These are phyloP conservation scores for Xylariaceae sp. DNA, from an alignment of 2,329 filamentous ascomycete genomes.

Conservation along the genomic window DNA sequence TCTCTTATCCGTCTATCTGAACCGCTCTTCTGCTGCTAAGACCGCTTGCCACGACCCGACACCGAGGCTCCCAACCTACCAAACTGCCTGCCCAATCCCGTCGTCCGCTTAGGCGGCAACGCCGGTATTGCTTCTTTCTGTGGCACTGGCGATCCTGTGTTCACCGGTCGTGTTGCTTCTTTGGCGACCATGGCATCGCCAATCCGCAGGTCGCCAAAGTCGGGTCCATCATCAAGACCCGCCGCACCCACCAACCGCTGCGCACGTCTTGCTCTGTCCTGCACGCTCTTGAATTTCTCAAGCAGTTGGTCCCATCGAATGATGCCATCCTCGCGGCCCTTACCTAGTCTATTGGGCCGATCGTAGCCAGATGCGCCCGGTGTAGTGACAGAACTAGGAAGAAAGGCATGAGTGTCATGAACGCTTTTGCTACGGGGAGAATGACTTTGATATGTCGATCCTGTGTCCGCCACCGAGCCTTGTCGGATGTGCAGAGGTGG, in stretches of 20 bases:
- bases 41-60: conserved; percentile 57
- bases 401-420: conserved; percentile 34
- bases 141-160: conserved; percentile 38
- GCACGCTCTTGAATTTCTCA: conserved; percentile 89
- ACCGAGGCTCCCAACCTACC: conserved; percentile 69
- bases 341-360: conserved; percentile 69
- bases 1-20: background rate
- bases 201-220: conserved; percentile 40
- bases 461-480: conserved; percentile 32
- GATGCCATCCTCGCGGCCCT: conserved; percentile 71
- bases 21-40: conserved; percentile 8
- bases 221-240: conserved; percentile 44
- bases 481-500: conserved; percentile 30
- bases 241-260: conserved; percentile 56
- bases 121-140: conserved; percentile 47
- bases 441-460: conserved; percentile 26
- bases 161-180: conserved; percentile 32
- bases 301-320: conserved; percentile 91
- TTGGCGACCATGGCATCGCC: conserved; percentile 39
- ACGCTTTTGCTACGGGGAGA: conserved; percentile 29
- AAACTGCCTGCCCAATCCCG: conserved; percentile 64
- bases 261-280: conserved; percentile 75
- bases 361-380: conserved; percentile 59
- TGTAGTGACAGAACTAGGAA: conserved; percentile 42
- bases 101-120: conserved; percentile 54